Evolutionary conservation across 2,329 filamentous ascomycete genomes (phyloP), one percentile per base, ranked within the genome.

Genomic region (Aspergillus pseudoglaucus): DNA sequence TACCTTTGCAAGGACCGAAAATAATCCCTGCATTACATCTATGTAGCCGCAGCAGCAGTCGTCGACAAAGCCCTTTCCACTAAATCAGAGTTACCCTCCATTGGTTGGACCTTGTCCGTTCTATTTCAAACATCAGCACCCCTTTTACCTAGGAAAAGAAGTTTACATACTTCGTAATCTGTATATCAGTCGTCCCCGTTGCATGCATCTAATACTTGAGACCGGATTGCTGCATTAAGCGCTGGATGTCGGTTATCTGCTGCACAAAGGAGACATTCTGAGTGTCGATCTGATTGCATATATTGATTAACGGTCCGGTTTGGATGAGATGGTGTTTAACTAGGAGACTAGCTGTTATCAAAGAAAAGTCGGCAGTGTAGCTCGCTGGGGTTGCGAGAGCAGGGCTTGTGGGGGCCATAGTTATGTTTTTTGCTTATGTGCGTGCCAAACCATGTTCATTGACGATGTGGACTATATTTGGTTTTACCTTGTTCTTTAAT

Each of bases 291-390:
- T 65, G 40, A 12, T 14, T 3, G 17, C 6, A n/a, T 3, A 20
- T 39, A 38, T 40, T 17, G 41, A n/a, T 3, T 43, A 8, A 35
- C 6, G 14, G 10, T 22, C 22, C 32, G 14, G 15, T 33, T 33
- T 14, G 15, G 25, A 6, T 18, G 18, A 17, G 20, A 15, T 9
- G 14, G 14, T 43, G 8, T n/a, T 33, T 14, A 37, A 1, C 14
- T 40, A 8, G 14, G 9, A 12, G 18, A 48, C 54, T 10, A 49
- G 63, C 60, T 2, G 89, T 88, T 49, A 94, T 82, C 50, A 95
- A 75, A 65, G 89, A 95, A 66, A 95, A 94, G 69, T 95, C 89
- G 51, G 84, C 89, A 45, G 85, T 88, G 68, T 87, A 91, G 40
- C 78, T 70, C 47, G 78, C 72, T 2, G 89, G 89, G 0, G 87